phyloP scores from a whole-genome alignment of 2,329 filamentous ascomycete species.

The Phialophora verrucosa region DNA sequence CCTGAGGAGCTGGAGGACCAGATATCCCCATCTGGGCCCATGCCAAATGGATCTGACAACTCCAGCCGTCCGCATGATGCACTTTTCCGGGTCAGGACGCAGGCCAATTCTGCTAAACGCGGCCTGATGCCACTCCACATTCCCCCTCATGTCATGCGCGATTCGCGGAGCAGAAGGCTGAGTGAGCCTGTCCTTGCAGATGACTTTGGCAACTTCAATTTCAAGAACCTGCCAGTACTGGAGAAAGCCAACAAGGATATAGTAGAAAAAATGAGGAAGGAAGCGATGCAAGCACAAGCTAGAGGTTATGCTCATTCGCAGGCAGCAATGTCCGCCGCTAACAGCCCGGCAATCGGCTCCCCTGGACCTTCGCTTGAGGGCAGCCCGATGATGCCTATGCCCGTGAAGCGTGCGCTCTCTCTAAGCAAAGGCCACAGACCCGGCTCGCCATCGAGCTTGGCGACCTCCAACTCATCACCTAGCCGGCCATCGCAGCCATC shows the following conservation, averaged over 20 bases:
- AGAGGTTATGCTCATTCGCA: slow-evolving; percentile 55
- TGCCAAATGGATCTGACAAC: slow-evolving; percentile 70
- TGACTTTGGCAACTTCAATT: slow-evolving; percentile 95
- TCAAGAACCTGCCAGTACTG: slow-evolving; percentile 94
- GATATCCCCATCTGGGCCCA: slow-evolving; percentile 72
- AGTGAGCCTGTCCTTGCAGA: slow-evolving; percentile 89
- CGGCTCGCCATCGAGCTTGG: slow-evolving; percentile 81
- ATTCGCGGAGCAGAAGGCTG: slow-evolving; percentile 81
- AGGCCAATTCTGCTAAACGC: slow-evolving; percentile 86
- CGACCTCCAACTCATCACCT: slow-evolving; percentile 83
- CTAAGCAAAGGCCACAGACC: slow-evolving; percentile 83
- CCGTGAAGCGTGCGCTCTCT: slow-evolving; percentile 80
- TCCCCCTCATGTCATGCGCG: slow-evolving; percentile 84
- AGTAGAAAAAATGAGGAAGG: slow-evolving; percentile 91
- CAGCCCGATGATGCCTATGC: slow-evolving; percentile 80
- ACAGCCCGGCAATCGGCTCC: slow-evolving; percentile 51
- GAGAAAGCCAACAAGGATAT: slow-evolving; percentile 99
- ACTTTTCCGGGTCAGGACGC: slow-evolving; percentile 82
- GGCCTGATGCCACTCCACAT: slow-evolving; percentile 95
- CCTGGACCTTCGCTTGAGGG: slow-evolving; percentile 77
- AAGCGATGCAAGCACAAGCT: slow-evolving; percentile 76
- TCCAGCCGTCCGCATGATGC: slow-evolving; percentile 93
- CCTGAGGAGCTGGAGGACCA: slow-evolving; percentile 94
- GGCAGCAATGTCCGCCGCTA: slow-evolving; percentile 43
- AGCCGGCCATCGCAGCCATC: slow-evolving; percentile 83